phyloP scores from a whole-genome alignment of 1,284 basidiomycete genomes.

The Tilletia setariae region DNA sequence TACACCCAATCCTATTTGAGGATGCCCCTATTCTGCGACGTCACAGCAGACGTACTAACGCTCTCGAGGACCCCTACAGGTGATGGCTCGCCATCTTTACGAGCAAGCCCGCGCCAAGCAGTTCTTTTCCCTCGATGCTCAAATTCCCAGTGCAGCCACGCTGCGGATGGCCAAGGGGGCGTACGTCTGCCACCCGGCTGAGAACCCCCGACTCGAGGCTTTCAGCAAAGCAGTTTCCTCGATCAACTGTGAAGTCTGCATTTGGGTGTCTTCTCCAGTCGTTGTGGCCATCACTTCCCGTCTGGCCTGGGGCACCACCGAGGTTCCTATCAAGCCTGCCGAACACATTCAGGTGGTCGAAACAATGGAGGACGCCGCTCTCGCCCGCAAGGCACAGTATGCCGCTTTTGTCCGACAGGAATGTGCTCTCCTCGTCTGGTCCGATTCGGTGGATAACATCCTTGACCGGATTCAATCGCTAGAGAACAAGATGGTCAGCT shows the following conservation, averaged over 20 bases:
- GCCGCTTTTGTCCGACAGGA: constrained; percentile 78
- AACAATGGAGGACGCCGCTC: constrained; percentile 64
- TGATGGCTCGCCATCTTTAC: constrained; percentile 34
- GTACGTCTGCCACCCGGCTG: constrained; percentile 30
- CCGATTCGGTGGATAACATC: constrained; percentile 63
- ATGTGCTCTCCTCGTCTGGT: constrained; percentile 71
- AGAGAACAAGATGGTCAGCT: constrained; percentile 73
- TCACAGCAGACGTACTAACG: no score
- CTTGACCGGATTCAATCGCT: constrained; percentile 59
- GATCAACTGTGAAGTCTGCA: constrained; percentile 74
- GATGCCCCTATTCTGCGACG: no score
- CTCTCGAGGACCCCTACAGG: no score
- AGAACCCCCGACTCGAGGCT: constrained; percentile 17
- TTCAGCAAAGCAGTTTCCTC: constrained; percentile 61
- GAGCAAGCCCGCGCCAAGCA: constrained; percentile 18
- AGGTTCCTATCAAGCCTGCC: constrained; percentile 34
- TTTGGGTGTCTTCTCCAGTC: constrained; percentile 74
- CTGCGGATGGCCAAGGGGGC: constrained; percentile 33
- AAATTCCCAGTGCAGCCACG: constrained; percentile 27
- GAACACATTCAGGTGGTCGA: constrained; percentile 51
- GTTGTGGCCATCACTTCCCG: constrained; percentile 65
- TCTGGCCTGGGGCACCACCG: constrained; percentile 49
- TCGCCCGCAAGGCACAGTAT: constrained; percentile 75
- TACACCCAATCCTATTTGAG: no score
- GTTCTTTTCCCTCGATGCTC: background rate